Evolutionary conservation across 2,329 filamentous ascomycete genomes (phyloP).

Genomic region (Colletotrichum echinochloae): DNA sequence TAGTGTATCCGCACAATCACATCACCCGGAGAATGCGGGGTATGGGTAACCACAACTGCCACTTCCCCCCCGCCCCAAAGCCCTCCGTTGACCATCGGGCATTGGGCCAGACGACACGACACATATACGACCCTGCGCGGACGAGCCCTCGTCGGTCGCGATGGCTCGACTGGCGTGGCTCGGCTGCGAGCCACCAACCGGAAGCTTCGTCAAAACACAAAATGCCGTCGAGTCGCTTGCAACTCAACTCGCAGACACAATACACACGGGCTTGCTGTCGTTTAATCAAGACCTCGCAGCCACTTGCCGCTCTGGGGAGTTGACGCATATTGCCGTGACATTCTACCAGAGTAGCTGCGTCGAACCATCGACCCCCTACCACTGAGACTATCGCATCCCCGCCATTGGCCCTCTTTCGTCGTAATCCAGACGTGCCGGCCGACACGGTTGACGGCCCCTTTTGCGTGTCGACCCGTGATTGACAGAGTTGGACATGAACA

Average conservation of each 20-base stretch:
- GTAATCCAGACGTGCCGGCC: neutral
- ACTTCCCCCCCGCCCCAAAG: neutral
- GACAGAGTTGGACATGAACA: neutral
- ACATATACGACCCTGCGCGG: slow-evolving; percentile 10
- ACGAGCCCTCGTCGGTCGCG: neutral
- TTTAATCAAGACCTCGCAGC: slow-evolving; percentile 18
- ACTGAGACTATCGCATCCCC: slow-evolving; percentile 21
- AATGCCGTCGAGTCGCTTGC: slow-evolving; percentile 18
- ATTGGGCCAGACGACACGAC: neutral
- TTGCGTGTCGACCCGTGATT: slow-evolving; percentile 21
- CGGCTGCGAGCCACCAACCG: slow-evolving; percentile 1
- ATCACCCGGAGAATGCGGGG: slow-evolving; percentile 23
- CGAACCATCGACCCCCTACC: slow-evolving; percentile 3
- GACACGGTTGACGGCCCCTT: slow-evolving; percentile 9
- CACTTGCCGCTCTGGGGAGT: slow-evolving; percentile 20
- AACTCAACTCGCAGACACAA: slow-evolving; percentile 8
- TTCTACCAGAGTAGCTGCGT: slow-evolving; percentile 19
- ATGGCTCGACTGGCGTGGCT: slow-evolving; percentile 18
- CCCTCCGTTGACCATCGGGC: neutral
- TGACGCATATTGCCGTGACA: slow-evolving; percentile 14
- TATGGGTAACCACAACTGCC: slow-evolving; percentile 25
- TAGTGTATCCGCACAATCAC: neutral
- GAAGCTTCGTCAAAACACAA: neutral
- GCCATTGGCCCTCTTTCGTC: slow-evolving; percentile 8
- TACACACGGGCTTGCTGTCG: slow-evolving; percentile 8